Evolutionary conservation across 2,329 filamentous ascomycete genomes (phyloP).

Genomic region (Exophiala calicioides): DNA sequence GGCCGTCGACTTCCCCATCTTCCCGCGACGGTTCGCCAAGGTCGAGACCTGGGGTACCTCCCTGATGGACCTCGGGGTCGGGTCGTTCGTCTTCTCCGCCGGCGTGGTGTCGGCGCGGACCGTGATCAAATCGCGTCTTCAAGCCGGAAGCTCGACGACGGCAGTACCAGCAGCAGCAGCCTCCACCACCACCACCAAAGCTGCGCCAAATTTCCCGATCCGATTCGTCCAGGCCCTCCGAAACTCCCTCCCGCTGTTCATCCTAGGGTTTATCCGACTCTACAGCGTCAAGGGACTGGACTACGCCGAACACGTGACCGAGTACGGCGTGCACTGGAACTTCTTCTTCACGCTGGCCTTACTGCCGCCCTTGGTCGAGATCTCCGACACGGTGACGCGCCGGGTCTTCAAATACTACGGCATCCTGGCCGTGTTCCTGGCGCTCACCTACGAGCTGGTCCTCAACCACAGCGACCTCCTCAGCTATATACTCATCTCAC

Average conservation of each 20-base stretch:
- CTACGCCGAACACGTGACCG: slow-evolving; percentile 94
- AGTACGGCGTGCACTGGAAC: slow-evolving; percentile 99
- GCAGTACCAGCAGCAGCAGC: neutral
- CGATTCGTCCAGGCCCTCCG: slow-evolving; percentile 69
- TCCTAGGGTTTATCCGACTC: slow-evolving; percentile 77
- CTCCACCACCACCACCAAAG: slow-evolving; percentile 22
- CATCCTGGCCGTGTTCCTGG: slow-evolving; percentile 68
- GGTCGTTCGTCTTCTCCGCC: slow-evolving; percentile 93
- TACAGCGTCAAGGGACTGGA: slow-evolving; percentile 90
- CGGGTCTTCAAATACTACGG: slow-evolving; percentile 72
- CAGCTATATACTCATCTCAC: slow-evolving; percentile 77
- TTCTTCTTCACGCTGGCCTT: slow-evolving; percentile 97
- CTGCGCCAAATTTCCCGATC: slow-evolving; percentile 51
- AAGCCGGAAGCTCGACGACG: neutral
- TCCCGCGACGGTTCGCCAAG: slow-evolving; percentile 93
- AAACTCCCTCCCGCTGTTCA: slow-evolving; percentile 79
- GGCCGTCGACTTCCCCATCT: slow-evolving; percentile 93
- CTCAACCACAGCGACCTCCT: slow-evolving; percentile 79
- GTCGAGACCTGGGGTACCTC: slow-evolving; percentile 99
- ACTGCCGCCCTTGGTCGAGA: slow-evolving; percentile 81
- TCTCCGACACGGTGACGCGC: slow-evolving; percentile 67
- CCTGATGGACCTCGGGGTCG: slow-evolving; percentile 97
- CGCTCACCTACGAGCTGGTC: slow-evolving; percentile 69
- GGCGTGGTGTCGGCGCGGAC: slow-evolving; percentile 87
- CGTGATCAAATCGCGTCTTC: slow-evolving; percentile 43